These are phyloP conservation scores for Sinapis alba DNA, from an alignment of 441 rosid genomes.

Conservation along the genomic window DNA sequence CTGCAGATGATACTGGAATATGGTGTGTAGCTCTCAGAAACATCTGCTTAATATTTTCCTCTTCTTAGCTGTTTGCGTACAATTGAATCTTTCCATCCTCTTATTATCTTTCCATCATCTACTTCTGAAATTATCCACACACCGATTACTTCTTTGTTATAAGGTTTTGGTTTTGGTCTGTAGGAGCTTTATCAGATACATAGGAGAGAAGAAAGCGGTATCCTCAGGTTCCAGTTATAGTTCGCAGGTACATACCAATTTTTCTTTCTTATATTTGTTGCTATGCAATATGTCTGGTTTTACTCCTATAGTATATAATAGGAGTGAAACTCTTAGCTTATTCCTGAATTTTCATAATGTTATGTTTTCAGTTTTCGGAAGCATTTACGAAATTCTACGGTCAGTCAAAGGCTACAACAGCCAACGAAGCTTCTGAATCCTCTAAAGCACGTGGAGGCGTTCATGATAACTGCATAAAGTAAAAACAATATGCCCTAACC, in stretches of 20 bases:
- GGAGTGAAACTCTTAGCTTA: slow-evolving; percentile 2
- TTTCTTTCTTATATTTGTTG: background rate
- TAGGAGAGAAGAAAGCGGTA: slow-evolving; percentile 77
- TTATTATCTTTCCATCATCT: background rate
- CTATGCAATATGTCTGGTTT: background rate
- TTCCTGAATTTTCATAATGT: background rate
- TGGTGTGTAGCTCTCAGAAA: slow-evolving; percentile 55
- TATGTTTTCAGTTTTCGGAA: slow-evolving; percentile 68
- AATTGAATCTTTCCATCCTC: background rate
- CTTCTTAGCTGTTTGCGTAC: background rate
- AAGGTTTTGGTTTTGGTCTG: slow-evolving; percentile 29
- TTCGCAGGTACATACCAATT: slow-evolving; percentile 62
- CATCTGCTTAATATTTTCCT: slow-evolving; percentile 1
- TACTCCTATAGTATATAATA: background rate
- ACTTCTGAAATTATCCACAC: background rate
- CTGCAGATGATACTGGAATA: slow-evolving; percentile 91
- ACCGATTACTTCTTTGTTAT: background rate
- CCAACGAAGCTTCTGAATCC: slow-evolving; percentile 62
- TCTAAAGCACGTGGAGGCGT: slow-evolving; percentile 64
- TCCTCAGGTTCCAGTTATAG: slow-evolving; percentile 74
- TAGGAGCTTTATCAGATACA: slow-evolving; percentile 86
- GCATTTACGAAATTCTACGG: slow-evolving; percentile 94
- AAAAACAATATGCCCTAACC: background rate
- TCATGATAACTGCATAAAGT: slow-evolving; percentile 95
- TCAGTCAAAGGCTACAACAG: slow-evolving; percentile 71